Base-by-base conservation (phyloP, 2,329 filamentous ascomycete species). In the Fusarium bulbicola region DNA sequence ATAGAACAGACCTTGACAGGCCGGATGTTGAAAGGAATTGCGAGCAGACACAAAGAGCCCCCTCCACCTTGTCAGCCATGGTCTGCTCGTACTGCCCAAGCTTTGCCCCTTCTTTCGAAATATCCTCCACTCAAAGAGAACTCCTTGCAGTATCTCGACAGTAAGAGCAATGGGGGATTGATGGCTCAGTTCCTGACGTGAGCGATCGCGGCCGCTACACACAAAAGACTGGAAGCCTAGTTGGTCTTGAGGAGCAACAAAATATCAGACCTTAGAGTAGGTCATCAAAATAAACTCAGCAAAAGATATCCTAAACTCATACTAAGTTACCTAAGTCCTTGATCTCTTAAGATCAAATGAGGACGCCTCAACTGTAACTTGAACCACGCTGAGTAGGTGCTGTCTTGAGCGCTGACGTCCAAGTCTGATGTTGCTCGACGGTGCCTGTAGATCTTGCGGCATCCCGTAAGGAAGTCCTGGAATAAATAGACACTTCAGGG, bases 81-180 rank as follows among this genome's bases (percentile, higher is more conserved):
- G 20, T 1, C 20, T n/a, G 7, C 20, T 40, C 39, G 7, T 40
- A 40, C 20, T n/a, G 1, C 4, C 13, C 20, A 40, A 21, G 1
- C 39, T 14, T 21, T 14, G 3, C 9, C 39, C 13, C 39, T 1
- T 40, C 39, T n/a, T 21, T 14, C 39, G 13, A 40, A 26, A 26
- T 26, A 26, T 26, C 26, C 26, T 26, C 26, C 26, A 26, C 26
- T 26, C 24, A 45, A 45, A 8, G 11, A 13, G 24, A 8, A 13
- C 24, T 20, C 5, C 11, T 20, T 45, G 16, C 16, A 26, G 24
- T 3, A 9, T 13, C 42, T 24, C 3, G 16, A 45, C 15, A 45
- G 11, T 14, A 13, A 2, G 34, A 1, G 1, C 1, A 36, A 36
- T 36, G 34, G 5, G 0, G 1, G 10, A 43, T 16, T 11, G 9